Base-by-base conservation (phyloP, 352 stramenopile species). In the Halophytophthora polymorphica region DNA sequence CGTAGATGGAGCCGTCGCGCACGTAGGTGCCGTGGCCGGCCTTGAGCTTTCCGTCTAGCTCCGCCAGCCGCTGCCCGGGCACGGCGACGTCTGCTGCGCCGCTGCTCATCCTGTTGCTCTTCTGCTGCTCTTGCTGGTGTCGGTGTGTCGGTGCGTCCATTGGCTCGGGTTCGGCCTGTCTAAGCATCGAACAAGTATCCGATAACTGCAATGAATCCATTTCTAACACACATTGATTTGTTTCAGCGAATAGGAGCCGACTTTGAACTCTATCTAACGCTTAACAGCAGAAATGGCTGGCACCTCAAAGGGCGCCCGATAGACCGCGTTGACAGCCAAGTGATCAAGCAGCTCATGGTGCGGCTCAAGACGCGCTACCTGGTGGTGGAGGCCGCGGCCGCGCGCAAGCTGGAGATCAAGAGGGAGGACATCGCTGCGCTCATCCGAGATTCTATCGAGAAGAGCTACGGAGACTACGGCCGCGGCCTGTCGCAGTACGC, bases 351-450 rank as follows among this genome's bases (percentile, higher is more conserved):
- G 14, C 25, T 19, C 22, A 91, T 91, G 80, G 80, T 91, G 52
- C 75, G 80, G 8, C 76, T 88, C 15, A 91, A 91, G 66, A 88
- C 77, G 14, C 75, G 77, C 14, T 91, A 89, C 62, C 41, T 91
- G 49, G 50, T 89, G 45, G 73, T 84, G 49, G 77, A 90, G 56
- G 54, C 75, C n/a, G 58, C 62, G 29, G 67, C 56, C 17, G 56
- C 60, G 18, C 66, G 71, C 18, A 88, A 78, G 49, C 59, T 82
- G 33, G 21, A 53, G 22, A 41, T 79, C n/a, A 69, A 83, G 58
- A 82, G 73, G 47, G 78, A 89, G 44, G 73, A 89, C 41, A 68
- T 91, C 14, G 53, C 68, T 3, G 29, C 37, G 2, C 44, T 79
- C 31, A 78, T 91, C 44, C 78, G 71, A 44, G 77, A 88, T 23